These are phyloP conservation scores for Conidiobolus incongruus DNA, from an alignment of 371 early-diverging fungal genomes.

Conservation along the genomic window DNA sequence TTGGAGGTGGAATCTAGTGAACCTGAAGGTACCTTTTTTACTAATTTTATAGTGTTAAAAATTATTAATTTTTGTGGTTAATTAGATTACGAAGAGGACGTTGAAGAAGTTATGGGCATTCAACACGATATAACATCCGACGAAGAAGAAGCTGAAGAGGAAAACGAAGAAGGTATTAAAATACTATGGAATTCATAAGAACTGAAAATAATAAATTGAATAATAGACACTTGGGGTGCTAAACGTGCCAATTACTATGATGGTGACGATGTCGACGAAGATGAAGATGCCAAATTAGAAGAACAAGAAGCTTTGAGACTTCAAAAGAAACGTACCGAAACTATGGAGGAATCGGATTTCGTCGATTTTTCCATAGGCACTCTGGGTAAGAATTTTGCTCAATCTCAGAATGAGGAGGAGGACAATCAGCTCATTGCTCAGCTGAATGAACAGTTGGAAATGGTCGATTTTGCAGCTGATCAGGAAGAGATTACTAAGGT, in stretches of 20 bases:
- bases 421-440: slow-evolving; percentile 19
- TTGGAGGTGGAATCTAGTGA: too few species aligned
- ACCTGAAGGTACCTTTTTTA: too few species aligned
- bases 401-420: slow-evolving; percentile 10
- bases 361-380: slow-evolving; percentile 22
- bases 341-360: slow-evolving; percentile 77
- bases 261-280: slow-evolving; percentile 44
- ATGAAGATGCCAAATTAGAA: slow-evolving; percentile 67
- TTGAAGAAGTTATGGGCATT: too few species aligned
- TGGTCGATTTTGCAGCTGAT: slow-evolving; percentile 10
- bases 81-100: too few species aligned
- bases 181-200: too few species aligned
- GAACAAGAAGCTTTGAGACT: slow-evolving; percentile 76
- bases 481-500: slow-evolving; percentile 9
- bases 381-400: not conserved
- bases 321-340: slow-evolving; percentile 49
- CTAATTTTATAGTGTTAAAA: too few species aligned
- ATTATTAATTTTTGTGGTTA: too few species aligned
- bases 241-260: slow-evolving; percentile 46
- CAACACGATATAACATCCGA: too few species aligned
- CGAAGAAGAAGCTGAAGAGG: slow-evolving; percentile 16
- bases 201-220: not conserved
- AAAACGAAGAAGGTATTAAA: slow-evolving; percentile 17
- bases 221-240: slow-evolving; percentile 28
- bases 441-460: slow-evolving; percentile 27